Percentiles rank a stretch among this genome's conserved stretches.
phyloP scores from a whole-genome alignment of 1,284 basidiomycete species.

The Rhodotorula sp. region DNA sequence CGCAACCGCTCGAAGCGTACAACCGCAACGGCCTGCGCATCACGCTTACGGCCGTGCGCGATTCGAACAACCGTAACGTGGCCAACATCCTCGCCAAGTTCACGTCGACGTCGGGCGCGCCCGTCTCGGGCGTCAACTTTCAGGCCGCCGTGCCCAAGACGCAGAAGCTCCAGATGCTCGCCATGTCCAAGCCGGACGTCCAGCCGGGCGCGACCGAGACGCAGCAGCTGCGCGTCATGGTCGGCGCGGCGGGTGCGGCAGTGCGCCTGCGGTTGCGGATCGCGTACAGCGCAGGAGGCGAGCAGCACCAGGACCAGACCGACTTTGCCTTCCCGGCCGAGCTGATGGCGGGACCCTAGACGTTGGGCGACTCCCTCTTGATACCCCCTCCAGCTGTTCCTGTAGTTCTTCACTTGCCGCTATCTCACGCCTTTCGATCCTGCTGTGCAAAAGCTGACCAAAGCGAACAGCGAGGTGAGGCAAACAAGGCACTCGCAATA shows the following conservation, averaged over 20 bases:
- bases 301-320: conserved; percentile 82
- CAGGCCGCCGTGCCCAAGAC: conserved; percentile 99
- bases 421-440: too few species aligned
- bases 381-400: not conserved
- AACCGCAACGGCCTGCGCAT: conserved; percentile 87
- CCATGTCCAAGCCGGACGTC: conserved; percentile 85
- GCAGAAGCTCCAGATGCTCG: conserved; percentile 96
- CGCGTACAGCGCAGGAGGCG: conserved; percentile 68
- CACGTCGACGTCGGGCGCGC: conserved; percentile 57
- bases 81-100: conserved; percentile 90
- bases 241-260: conserved; percentile 71
- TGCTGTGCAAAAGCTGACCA: not conserved
- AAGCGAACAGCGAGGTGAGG: too few species aligned
- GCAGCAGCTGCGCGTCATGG: conserved; percentile 90
- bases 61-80: conserved; percentile 74
- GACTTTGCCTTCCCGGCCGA: conserved; percentile 88
- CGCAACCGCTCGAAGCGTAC: conserved; percentile 73
- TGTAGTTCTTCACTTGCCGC: not conserved
- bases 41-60: conserved; percentile 82
- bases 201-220: conserved; percentile 79
- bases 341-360: conserved; percentile 37
- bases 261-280: conserved; percentile 84
- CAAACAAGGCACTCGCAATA: not conserved
- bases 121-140: conserved; percentile 74
- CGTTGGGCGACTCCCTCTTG: not conserved